Base-by-base conservation (phyloP, 495 filamentous ascomycete species). In the Barbatosphaeria neglecta region DNA sequence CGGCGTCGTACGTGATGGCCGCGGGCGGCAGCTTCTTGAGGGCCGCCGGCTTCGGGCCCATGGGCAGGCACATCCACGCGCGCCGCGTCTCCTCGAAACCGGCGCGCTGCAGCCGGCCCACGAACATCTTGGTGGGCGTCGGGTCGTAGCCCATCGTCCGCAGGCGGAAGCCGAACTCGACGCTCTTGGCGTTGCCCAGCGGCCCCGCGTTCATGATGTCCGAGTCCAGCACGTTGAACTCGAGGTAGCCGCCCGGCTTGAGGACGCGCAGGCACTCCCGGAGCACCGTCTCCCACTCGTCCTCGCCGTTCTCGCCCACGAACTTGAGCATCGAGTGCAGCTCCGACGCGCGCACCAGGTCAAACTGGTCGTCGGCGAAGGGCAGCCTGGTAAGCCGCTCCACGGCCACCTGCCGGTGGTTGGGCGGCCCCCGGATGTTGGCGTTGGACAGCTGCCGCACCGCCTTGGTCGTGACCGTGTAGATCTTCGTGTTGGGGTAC, bases 161-260 rank as follows among this genome's bases (percentile, higher is more conserved):
- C 43, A 98, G 81, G 37, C 82, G 82, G 73, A 90, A 92, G 35
- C 80, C 82, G 58, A 97, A 96, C 54, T 95, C 87, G 28, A 89
- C 84, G 19, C 80, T 81, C 49, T 88, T 78, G n/a, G 87, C 85
- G 40, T 82, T 75, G 19, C 79, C 86, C 40, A 80, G 69, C 0
- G 84, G 77, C 0, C 89, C 90, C 1, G 87, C 82, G 46, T 85
- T 87, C 33, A 90, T 78, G 55, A 96, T 77, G 54, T 92, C 87
- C 1, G 87, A 81, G 62, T 98, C 92, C 54, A 97, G 74, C 6
- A 96, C 66, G 46, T 77, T 77, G 72, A 87, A 98, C 57, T 98
- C 90, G 50, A 98, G 69, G 62, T 87, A 87, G 13, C 92, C 92
- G 42, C 89, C 90, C 0, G 89, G 92, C 65, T 90, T 92, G 55